Percentiles rank a stretch among this genome's conserved stretches.
Evolutionary conservation across 2,329 filamentous ascomycete species (phyloP).

Genomic region (Elsinoe necatrix): DNA sequence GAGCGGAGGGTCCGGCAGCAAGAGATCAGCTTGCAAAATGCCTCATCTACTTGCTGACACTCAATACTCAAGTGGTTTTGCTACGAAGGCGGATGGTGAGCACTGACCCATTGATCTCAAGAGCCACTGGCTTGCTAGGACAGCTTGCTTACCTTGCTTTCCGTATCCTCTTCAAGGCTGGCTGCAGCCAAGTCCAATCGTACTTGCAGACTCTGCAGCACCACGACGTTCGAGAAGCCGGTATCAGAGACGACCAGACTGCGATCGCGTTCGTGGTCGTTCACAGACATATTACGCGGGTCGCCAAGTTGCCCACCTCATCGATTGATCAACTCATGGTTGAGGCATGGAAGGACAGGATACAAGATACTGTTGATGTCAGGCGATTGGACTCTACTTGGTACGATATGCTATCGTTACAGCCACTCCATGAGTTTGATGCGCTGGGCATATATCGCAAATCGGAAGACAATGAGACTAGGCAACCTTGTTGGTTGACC

Average conservation of each 20-base stretch:
- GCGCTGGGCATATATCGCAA: conserved; percentile 38
- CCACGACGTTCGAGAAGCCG: conserved; percentile 37
- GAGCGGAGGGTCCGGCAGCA: neutral
- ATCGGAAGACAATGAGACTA: conserved; percentile 29
- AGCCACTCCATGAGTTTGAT: conserved; percentile 49
- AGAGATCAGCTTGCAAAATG: conserved; percentile 12
- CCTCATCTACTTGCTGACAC: conserved; percentile 15
- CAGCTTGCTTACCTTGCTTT: conserved; percentile 5
- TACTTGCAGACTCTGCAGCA: conserved; percentile 41
- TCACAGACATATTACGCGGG: conserved; percentile 35
- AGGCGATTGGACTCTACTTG: conserved; percentile 31
- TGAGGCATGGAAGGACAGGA: neutral
- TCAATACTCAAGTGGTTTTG: conserved; percentile 11
- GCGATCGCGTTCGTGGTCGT: conserved; percentile 42
- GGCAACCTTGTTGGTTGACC: conserved; percentile 43
- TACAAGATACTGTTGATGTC: conserved; percentile 1
- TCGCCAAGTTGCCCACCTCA: neutral
- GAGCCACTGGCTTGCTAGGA: neutral
- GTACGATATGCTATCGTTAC: conserved; percentile 42
- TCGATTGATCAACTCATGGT: conserved; percentile 12
- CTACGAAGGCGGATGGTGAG: neutral
- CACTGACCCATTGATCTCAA: neutral
- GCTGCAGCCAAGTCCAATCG: conserved; percentile 28
- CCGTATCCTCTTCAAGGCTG: conserved; percentile 4
- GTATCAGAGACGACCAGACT: conserved; percentile 39